A percentile compares a stretch with the other conserved stretches of the same genome.
phyloP scores from a whole-genome alignment of 2,329 filamentous ascomycete species.

The Epichloe sylvatica region DNA sequence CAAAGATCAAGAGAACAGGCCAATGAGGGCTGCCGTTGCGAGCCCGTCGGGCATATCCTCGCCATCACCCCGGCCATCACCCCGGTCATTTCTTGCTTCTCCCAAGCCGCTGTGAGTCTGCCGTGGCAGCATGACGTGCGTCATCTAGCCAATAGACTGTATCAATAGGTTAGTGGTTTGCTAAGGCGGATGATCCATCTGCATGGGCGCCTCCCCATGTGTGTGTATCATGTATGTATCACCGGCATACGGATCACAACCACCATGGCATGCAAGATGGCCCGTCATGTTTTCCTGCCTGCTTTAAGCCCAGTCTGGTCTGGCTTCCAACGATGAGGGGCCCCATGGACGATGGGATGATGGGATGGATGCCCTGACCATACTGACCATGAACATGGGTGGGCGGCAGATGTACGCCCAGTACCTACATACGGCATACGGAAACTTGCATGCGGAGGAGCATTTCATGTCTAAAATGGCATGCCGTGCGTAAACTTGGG shows the following conservation, averaged over 20 bases:
- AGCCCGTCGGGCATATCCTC: no score
- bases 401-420: slow-evolving; percentile 2
- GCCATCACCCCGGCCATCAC: no score
- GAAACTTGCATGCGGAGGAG: slow-evolving; percentile 2
- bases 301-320: not conserved
- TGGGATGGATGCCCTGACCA: not conserved
- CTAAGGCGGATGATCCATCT: no score
- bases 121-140: not conserved
- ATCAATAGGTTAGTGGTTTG: not conserved
- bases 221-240: not conserved
- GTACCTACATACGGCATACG: not conserved
- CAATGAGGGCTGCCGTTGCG: no score
- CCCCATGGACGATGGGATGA: not conserved
- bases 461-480: not conserved
- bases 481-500: not conserved
- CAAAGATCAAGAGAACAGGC: no score
- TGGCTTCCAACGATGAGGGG: not conserved
- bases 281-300: not conserved
- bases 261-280: not conserved
- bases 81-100: not conserved
- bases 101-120: not conserved
- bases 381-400: slow-evolving; percentile 1
- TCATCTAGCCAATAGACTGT: not conserved
- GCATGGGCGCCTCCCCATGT: not conserved
- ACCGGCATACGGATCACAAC: not conserved